These are phyloP conservation scores for Adansonia madagascariensis DNA, from an alignment of 441 rosid genomes.

Conservation along the genomic window DNA sequence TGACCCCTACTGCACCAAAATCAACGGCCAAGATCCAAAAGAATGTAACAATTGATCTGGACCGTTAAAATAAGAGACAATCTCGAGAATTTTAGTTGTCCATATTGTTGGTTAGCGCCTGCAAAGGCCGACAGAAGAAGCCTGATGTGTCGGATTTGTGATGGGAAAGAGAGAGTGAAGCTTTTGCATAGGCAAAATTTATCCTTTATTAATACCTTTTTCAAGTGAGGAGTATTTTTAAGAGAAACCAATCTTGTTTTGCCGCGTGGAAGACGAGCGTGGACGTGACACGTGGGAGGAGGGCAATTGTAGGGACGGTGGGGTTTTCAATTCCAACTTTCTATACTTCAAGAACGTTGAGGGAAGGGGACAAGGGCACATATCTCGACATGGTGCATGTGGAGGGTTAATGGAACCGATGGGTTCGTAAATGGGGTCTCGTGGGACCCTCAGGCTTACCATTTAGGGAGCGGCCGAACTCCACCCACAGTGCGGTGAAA, in stretches of 20 bases:
- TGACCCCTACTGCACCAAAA: neutral
- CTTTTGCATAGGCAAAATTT: neutral
- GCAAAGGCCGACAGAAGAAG: slow-evolving; percentile 42
- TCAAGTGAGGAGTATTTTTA: neutral
- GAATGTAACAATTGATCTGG: neutral
- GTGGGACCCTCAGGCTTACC: neutral
- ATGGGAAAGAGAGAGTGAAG: neutral
- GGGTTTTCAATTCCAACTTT: neutral
- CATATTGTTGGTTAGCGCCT: slow-evolving; percentile 32
- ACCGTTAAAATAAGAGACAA: slow-evolving; percentile 37
- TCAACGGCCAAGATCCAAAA: slow-evolving; percentile 26
- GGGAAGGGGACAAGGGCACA: slow-evolving; percentile 30
- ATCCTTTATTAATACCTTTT: neutral
- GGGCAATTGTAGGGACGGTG: slow-evolving; percentile 23
- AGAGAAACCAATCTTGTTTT: neutral
- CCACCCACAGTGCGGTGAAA: neutral
- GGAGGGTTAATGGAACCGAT: slow-evolving; percentile 18
- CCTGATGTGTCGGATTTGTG: slow-evolving; percentile 36
- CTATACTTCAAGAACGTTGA: slow-evolving; percentile 1
- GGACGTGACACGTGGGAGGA: slow-evolving; percentile 30
- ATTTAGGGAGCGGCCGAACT: neutral
- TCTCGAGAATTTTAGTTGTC: slow-evolving; percentile 29
- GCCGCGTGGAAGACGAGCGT: slow-evolving; percentile 31
- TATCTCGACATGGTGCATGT: slow-evolving; percentile 38
- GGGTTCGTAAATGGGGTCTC: neutral